Percentiles rank a stretch among this genome's conserved stretches.
phyloP scores from a whole-genome alignment of 306 rosid species.

The barrel medic (Medicago truncatula) region MtrunA17r5.0-ANR NC_053045.1:60930001-60930500 shows the following conservation, averaged over 20 bases:
- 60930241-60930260: neutral
- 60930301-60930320: neutral
- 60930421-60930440: too few species aligned
- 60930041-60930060: conserved; percentile 1
- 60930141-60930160: neutral
- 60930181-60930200: neutral
- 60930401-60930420: too few species aligned
- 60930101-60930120: too few species aligned
- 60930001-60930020: conserved; percentile 16
- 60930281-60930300: neutral
- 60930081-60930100: neutral
- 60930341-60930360: neutral
- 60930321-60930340: neutral
- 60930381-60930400: too few species aligned
- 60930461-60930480: too few species aligned
- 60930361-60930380: too few species aligned
- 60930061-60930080: neutral
- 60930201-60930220: neutral
- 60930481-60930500: too few species aligned
- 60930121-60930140: neutral
- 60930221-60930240: neutral
- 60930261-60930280: neutral
- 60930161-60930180: neutral
- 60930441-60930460: too few species aligned
- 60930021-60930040: neutral